A percentile compares a stretch with the other conserved stretches of the same genome.
Evolutionary conservation across 2,329 filamentous ascomycete species (phyloP).

Genomic region (Furcasterigmium sp.): DNA sequence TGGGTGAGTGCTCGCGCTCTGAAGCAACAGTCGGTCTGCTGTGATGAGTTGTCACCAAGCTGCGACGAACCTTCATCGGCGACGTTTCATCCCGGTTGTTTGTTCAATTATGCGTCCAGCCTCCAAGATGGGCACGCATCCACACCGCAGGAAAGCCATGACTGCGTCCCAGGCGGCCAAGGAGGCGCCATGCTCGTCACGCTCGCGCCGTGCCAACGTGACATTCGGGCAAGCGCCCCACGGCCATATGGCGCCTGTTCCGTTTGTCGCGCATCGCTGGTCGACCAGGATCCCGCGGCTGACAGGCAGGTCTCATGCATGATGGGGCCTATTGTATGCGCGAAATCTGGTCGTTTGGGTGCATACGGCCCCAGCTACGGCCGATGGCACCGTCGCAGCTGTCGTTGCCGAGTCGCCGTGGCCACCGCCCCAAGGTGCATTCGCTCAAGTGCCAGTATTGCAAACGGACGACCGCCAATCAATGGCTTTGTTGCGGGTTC

Average conservation of each 20-base stretch:
- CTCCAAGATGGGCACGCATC: too few species aligned
- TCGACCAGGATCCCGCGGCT: constrained; percentile 1
- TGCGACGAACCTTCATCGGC: neutral
- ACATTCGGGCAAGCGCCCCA: neutral
- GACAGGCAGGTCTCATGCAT: neutral
- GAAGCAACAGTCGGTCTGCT: too few species aligned
- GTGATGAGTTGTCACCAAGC: neutral
- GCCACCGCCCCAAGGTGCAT: constrained; percentile 12
- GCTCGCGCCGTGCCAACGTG: too few species aligned
- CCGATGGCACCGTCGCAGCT: constrained; percentile 11
- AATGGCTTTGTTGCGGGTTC: constrained; percentile 10
- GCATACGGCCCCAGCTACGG: constrained; percentile 5
- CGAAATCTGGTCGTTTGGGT: constrained; percentile 18
- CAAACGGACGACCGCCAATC: constrained; percentile 14
- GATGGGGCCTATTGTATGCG: constrained; percentile 12
- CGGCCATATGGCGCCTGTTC: neutral
- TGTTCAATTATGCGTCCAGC: too few species aligned
- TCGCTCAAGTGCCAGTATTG: neutral
- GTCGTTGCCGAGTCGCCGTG: constrained; percentile 12
- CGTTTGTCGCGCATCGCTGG: constrained; percentile 9
- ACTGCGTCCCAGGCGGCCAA: too few species aligned
- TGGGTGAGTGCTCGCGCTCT: too few species aligned
- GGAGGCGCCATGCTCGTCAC: too few species aligned
- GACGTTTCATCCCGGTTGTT: neutral
- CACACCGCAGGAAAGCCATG: too few species aligned